Conservation (phyloP, 176 grass and related monocot genomes). For the Metroxylon sagu region DNA sequence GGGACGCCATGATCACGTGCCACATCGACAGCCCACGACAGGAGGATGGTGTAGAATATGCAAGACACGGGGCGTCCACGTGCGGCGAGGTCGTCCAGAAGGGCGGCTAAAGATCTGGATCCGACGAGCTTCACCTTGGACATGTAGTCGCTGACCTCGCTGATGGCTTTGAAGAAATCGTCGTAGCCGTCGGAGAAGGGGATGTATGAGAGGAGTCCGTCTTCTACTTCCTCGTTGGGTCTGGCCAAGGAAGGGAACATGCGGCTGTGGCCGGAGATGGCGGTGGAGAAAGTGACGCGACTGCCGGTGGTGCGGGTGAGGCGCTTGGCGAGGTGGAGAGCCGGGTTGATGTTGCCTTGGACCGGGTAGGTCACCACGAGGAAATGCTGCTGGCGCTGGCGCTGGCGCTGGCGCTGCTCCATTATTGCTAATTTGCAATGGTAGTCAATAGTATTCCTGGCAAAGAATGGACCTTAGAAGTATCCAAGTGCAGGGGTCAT, state of each 20-base stretch:
- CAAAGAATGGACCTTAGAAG: no score
- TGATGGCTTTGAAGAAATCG: neutral
- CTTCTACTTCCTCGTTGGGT: slow-evolving; percentile 5
- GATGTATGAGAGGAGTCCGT: slow-evolving; percentile 12
- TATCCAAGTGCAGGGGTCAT: no score
- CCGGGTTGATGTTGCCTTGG: no score
- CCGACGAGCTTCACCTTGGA: neutral
- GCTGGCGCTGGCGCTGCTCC: no score
- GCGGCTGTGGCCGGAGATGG: slow-evolving; percentile 19
- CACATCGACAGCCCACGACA: slow-evolving; percentile 28
- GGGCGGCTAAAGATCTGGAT: slow-evolving; percentile 3
- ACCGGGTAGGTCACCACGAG: no score
- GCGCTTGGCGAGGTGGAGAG: neutral
- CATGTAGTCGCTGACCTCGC: neutral
- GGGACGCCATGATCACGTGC: slow-evolving; percentile 20
- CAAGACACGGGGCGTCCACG: slow-evolving; percentile 38
- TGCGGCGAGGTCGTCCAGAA: slow-evolving; percentile 25
- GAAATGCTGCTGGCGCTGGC: no score
- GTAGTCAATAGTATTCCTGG: no score
- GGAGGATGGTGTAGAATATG: slow-evolving; percentile 30
- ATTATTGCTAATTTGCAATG: no score
- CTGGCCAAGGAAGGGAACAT: slow-evolving; percentile 14
- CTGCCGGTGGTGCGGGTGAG: neutral
- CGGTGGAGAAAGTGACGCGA: slow-evolving; percentile 7
- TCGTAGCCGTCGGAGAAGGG: slow-evolving; percentile 35